Base-by-base conservation (phyloP, 2,329 filamentous ascomycete species). In the Diaporthe australafricana region DNA sequence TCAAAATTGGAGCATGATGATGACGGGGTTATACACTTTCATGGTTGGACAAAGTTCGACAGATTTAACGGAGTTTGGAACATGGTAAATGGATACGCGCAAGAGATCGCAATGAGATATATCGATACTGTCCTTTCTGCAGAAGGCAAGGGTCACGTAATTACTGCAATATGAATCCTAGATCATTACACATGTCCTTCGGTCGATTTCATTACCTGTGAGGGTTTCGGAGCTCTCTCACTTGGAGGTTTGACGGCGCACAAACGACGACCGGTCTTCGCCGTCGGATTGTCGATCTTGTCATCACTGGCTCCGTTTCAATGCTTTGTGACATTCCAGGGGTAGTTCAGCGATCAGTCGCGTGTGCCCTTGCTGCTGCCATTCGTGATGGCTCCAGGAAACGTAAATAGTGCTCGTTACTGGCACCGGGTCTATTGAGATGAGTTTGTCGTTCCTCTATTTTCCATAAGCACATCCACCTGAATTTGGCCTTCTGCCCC, bases 1-100 rank as follows among this genome's bases (percentile, higher is more conserved):
- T 50, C 92, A 94, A 82, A 93, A 94, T 75, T 95, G 93, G 93
- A 86, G 90, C 11, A 84, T 91, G 80, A 86, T 88, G 1, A 80
- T 78, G 1, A 82, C 85, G n/a, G 83, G 84, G 1, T 77, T 78
- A 50, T 85, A 85, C 57, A 82, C 75, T 27, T 79, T 86, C 63
- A 75, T 76, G 40, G 80, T 86, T 20, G 84, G 84, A 2, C 74
- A 74, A 30, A 81, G 80, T 56, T 81, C 79, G 32, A 77, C 78
- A 48, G 75, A 80, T 62, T 52, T 80, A 20, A 60, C 63, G 27
- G 70, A 48, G 9, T 30, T 53, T n/a, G 74, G 56, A 22, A 66
- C 55, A 9, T 76, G 75, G 75, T 74, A 56, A 70, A 20, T 42
- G n/a, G 17, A 35, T 14, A 32, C 30, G 25, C 2, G 11, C 22